Evolutionary conservation across 352 stramenopile genomes (phyloP), one percentile per base, ranked within the genome.

Genomic region (Pythium sp.): DNA sequence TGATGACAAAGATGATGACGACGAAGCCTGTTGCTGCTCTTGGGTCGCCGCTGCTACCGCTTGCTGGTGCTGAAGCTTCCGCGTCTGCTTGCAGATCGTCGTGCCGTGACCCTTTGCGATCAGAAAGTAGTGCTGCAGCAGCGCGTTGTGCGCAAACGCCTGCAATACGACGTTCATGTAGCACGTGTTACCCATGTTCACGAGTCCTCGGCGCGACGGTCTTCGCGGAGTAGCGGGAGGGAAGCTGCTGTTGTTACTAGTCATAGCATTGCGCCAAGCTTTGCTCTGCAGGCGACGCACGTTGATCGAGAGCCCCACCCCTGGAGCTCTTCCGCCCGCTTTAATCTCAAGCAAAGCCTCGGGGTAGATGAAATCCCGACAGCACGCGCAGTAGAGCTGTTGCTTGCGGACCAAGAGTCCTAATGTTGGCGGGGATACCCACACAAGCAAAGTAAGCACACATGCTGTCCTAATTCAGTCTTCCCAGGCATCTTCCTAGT

Each of bases 141-240:
- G 78, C 22, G 76, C 81, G 47, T 91, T 94, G 74, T 91, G 82
- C 20, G 76, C 79, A 55, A 92, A 71, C 15, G 80, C 74, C 70
- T 95, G 87, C 47, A 95, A 70, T 58, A 93, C 86, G 1, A 80
- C 81, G 71, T 91, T 93, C 84, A 95, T 86, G 56, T 87, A 95
- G 81, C 87, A 93, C 55, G 87, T 92, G 67, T 93, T 95, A 41
- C 87, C 87, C 80, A 95, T 89, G 71, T 95, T 95, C 38, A 91
- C 80, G 34, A 95, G 73, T 54, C 87, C 87, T 32, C 85, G 76
- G 32, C 72, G 72, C 56, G 55, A 65, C 64, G 64, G 75, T 56
- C 24, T 67, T 46, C 36, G 65, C n/a, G 67, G 56, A 5, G 60
- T 65, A 4, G 43, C 58, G 46, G 55, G 59, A 62, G 65, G 67